These are phyloP conservation scores for Solanum chmielewskii DNA, from an alignment of 257 asterid species.

Conservation along the genomic window DNA sequence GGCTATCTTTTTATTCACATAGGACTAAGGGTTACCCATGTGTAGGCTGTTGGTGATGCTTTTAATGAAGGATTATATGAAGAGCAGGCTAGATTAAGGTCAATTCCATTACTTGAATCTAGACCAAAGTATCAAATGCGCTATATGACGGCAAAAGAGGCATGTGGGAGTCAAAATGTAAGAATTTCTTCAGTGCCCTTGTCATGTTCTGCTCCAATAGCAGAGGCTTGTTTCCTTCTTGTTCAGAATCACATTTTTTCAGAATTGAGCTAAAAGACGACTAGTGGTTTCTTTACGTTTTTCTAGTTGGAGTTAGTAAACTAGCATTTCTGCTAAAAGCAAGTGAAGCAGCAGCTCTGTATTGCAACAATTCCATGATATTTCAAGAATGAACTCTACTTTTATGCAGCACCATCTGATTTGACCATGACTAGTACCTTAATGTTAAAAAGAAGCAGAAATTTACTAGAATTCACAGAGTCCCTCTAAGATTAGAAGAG, in stretches of 20 bases:
- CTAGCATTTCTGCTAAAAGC: background rate
- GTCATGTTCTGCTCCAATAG: background rate
- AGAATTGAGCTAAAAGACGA: background rate
- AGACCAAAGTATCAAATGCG: slow-evolving; percentile 98
- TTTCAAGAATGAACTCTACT: background rate
- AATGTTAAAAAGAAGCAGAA: background rate
- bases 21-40: background rate
- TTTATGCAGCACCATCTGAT: background rate
- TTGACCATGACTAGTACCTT: background rate
- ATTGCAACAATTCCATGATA: background rate
- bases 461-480: background rate
- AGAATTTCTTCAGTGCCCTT: slow-evolving; percentile 3
- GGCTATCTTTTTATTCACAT: background rate
- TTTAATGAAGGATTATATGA: slow-evolving; percentile 96
- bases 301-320: background rate
- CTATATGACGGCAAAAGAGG: slow-evolving; percentile 83
- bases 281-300: background rate
- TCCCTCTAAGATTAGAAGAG: background rate
- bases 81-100: slow-evolving; percentile 87
- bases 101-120: slow-evolving; percentile 90
- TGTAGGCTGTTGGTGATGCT: slow-evolving; percentile 98
- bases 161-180: slow-evolving; percentile 83
- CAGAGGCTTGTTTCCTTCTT: background rate
- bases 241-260: background rate
- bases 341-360: background rate